Evolutionary conservation across 805 yeast genomes (phyloP), one percentile per base, ranked within the genome.

Genomic region (Schwanniomyces sp.): DNA sequence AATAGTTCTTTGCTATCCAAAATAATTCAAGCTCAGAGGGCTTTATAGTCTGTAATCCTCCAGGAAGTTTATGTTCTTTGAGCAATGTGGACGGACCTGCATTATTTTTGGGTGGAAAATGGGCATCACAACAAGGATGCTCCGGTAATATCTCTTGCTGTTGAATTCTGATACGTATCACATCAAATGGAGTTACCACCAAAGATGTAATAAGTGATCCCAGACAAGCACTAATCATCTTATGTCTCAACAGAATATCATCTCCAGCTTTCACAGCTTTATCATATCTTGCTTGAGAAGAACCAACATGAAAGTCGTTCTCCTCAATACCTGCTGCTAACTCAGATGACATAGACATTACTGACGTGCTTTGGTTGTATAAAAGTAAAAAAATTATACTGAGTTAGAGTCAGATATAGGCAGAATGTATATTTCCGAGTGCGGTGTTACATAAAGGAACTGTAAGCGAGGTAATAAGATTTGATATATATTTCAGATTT

Each of bases 121-220:
- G 54, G 6, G 47, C 48, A 44, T 51, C 56, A 46, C 74, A 69
- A 48, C 74, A 69, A 24, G 59, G 58, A 6, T 43, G 45, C 11
- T 50, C 46, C 14, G 73, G 72, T 39, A 86, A 66, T 55, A 82
- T 70, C 51, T 84, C 85, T 57, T 88, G 95, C 57, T 88, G 95
- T 54, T 88, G 95, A 26, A 86, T 69, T 50, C 95, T 69, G 26
- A 88, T 82, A 50, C 92, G 70, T 0, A 88, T 86, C 34, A 88
- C 94, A 63, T 88, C 95, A 64, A 88, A 80, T 0, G 95, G 95
- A 1, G 94, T 88, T 29, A 88, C 82, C 36, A 85, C 83, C 32
- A 85, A 55, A 0, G 92, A 86, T 2, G 92, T 88, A 17, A 87
- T 56, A 6, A 88, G 57, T 0, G 92, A 85, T 0, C 95, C 95